Evolutionary conservation across 139 green algal species (phyloP), one percentile per base, ranked within the genome.

Genomic region (Picochlorum sp.): DNA sequence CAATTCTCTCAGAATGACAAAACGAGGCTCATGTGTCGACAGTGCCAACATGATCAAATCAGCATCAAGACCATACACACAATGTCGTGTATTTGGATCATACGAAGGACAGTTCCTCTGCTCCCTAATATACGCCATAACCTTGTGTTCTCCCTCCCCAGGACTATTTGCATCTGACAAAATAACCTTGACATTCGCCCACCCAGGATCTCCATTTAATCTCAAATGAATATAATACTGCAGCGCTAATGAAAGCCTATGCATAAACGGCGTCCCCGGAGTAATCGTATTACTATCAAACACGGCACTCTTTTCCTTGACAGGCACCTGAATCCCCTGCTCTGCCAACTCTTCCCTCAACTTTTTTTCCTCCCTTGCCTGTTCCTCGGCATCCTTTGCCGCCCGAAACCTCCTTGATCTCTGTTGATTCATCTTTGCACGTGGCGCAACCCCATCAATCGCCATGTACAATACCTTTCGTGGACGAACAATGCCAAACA

Each of bases 351-450:
- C 90, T 64, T 85, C 65, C 8, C 92, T 59, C 52, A 98, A 78
- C 49, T 83, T 77, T 65, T 86, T 87, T 79, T 97, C 92, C 76
- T 97, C 86, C 55, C 60, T 57, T 62, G 86, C 86, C 77, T 78
- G 84, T 62, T 95, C 88, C 68, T 88, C 76, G 14, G 81, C 72
- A 38, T 96, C 89, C 64, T 96, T 86, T 3, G 92, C 94, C 6
- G 94, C 88, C 2, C 90, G 79, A 82, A 99, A 99, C 24, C 94
- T 84, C 13, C 94, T 78, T 7, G 85, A 95, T 11, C 94, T 82
- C 82, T 99, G 94, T 83, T 99, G 94, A 80, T 99, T 99, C 94
- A 99, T 99, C 81, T 99, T 99, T 20, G 94, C 94, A 15, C 94
- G 81, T 0, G 94, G 94, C 0, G 94, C 94, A 20, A 97, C 91